phyloP scores from a whole-genome alignment of 2,329 filamentous ascomycete genomes.

The Orbilia blumenaviensis region DNA sequence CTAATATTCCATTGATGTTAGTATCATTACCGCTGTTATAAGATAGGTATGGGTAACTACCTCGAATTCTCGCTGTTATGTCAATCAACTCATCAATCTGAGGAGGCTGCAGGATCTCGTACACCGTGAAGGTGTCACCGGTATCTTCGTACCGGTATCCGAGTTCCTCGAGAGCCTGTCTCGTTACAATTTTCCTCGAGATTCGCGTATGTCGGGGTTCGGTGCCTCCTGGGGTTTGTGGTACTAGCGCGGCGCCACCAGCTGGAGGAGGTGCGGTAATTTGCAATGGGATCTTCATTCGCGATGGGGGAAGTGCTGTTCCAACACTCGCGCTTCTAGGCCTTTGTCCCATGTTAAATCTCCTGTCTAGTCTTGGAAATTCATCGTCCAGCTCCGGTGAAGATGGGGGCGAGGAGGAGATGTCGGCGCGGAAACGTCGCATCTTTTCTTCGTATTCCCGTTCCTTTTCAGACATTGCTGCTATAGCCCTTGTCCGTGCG shows the following conservation, averaged over 20 bases:
- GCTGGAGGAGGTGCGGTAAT: conserved; percentile 26
- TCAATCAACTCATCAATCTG: conserved; percentile 48
- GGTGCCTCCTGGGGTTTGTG: conserved; percentile 23
- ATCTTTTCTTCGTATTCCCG: conserved; percentile 46
- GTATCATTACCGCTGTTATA: neutral
- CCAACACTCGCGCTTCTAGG: conserved; percentile 42
- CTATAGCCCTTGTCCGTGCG: conserved; percentile 29
- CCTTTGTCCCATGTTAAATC: conserved; percentile 23
- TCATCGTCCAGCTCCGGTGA: conserved; percentile 38
- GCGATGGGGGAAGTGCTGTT: conserved; percentile 24
- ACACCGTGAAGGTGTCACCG: conserved; percentile 58
- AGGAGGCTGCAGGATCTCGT: conserved; percentile 36
- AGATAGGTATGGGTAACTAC: conserved; percentile 13
- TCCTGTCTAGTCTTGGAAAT: conserved; percentile 27
- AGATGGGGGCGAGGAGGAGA: conserved; percentile 34
- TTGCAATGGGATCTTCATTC: conserved; percentile 36
- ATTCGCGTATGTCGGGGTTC: conserved; percentile 73
- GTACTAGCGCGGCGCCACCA: neutral
- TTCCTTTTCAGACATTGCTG: conserved; percentile 22
- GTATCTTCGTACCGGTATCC: conserved; percentile 92
- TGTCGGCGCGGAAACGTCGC: conserved; percentile 34
- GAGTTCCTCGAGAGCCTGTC: conserved; percentile 82
- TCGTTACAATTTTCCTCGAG: conserved; percentile 85
- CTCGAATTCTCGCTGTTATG: conserved; percentile 49
- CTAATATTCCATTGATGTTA: conserved; percentile 13